Evolutionary conservation across 2,329 filamentous ascomycete species (phyloP), one percentile per base, ranked within the genome.

Genomic region (Paecilomyces dactylethromorphus): DNA sequence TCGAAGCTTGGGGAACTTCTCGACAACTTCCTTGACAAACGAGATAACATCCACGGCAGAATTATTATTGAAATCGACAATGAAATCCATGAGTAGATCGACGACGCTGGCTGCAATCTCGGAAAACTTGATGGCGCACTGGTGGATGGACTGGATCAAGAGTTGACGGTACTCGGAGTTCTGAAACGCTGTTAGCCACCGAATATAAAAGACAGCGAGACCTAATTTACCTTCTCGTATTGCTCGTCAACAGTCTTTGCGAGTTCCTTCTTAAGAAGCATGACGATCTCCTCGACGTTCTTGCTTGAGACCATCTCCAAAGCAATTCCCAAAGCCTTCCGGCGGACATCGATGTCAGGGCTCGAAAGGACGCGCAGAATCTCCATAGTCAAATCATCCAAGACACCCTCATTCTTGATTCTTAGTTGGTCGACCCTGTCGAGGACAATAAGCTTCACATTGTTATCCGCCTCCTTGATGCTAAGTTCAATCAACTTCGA

Each of bases 271-370:
- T 99, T 99, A 61, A 99, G 82, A 0, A 99, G 82, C 69, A 97
- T 84, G 22, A 99, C 90, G 13, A 99, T 94, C 70, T 99, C 94
- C 72, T 97, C 94, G 6, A 99, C 92, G 65, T 99, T 99, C 79
- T 96, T 96, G 84, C 92, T 97, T 0, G 93, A 94, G 4, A 99
- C 91, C 94, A 99, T 97, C 65, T 97, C 92, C 74, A 99, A 81
- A 12, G 92, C 92, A 68, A 99, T 90, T 58, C 85, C 83, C 29
- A 99, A 84, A 15, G 93, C 92, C 77, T 97, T 97, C 75, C 88
- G 88, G 69, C 94, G 87, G 56, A 99, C 94, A 71, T 97, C 94
- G 64, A 99, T 89, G 77, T 99, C 94, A 22, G 94, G 90, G 73
- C 92, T 97, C 12, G 92, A 95, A 33, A 99, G 83, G 18, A 97